Percentiles rank a stretch among this genome's conserved stretches.
Conservation (phyloP, 2,329 filamentous ascomycete genomes). For the Cytospora piceae region DNA sequence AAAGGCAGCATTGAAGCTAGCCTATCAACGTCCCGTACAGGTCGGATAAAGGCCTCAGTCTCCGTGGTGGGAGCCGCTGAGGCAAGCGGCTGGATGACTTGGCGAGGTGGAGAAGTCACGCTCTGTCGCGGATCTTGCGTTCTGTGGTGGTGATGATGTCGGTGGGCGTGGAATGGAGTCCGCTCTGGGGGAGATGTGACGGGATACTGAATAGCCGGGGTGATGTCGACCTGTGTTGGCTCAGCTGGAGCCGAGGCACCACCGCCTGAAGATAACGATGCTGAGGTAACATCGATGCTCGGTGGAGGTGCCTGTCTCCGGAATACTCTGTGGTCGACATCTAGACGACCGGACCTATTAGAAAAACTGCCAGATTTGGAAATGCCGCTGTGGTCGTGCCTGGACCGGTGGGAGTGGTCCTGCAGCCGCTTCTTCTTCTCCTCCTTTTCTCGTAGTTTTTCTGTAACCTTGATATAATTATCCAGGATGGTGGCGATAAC, state of each 20-base stretch:
- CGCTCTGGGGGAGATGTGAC: conserved; percentile 73
- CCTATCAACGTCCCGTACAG: conserved; percentile 80
- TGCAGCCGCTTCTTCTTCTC: conserved; percentile 71
- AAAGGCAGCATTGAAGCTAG: conserved; percentile 80
- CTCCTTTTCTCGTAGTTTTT: conserved; percentile 86
- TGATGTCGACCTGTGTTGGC: conserved; percentile 55
- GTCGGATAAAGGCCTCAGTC: conserved; percentile 75
- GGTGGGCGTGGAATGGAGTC: conserved; percentile 50
- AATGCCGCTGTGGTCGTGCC: conserved; percentile 53
- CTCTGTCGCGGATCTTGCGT: conserved; percentile 54
- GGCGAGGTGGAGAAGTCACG: conserved; percentile 54
- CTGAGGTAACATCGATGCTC: conserved; percentile 74
- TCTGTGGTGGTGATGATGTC: conserved; percentile 54
- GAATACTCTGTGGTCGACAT: conserved; percentile 63
- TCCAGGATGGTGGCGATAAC: conserved; percentile 98
- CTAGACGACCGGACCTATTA: conserved; percentile 56
- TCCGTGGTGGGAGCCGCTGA: conserved; percentile 70
- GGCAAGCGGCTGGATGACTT: conserved; percentile 67
- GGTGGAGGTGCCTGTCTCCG: conserved; percentile 83
- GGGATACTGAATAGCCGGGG: conserved; percentile 64
- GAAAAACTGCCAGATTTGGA: conserved; percentile 58
- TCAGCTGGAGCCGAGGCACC: conserved; percentile 48
- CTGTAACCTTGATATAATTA: conserved; percentile 96
- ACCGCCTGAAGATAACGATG: conserved; percentile 47
- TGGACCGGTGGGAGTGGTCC: conserved; percentile 56